Conservation (phyloP, 441 rosid species). For the Viola pubescens region DNA sequence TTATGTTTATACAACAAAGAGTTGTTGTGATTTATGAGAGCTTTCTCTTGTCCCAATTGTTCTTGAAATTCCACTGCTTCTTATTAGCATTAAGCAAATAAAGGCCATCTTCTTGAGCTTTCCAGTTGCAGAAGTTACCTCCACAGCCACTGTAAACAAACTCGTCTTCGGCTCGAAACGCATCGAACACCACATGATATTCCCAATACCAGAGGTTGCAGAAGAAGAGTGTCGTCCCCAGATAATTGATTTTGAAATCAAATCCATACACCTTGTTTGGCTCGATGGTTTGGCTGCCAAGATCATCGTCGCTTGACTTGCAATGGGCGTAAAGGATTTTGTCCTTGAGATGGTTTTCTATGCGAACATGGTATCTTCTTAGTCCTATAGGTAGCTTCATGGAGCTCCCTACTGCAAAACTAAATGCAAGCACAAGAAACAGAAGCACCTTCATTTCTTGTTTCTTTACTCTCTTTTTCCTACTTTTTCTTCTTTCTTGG, state of each 20-base stretch:
- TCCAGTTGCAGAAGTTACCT: slow-evolving; percentile 22
- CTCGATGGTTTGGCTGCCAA: neutral
- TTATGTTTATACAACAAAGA: too few relatives aligned
- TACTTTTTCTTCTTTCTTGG: too few relatives aligned
- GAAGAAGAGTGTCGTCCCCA: slow-evolving; percentile 6
- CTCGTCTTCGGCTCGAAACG: slow-evolving; percentile 5
- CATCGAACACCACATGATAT: slow-evolving; percentile 1
- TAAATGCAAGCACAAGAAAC: too few relatives aligned
- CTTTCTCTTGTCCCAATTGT: slow-evolving; percentile 5
- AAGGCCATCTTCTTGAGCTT: slow-evolving; percentile 23
- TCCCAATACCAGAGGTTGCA: neutral
- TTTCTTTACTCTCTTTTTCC: too few relatives aligned
- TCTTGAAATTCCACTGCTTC: neutral
- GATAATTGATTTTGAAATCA: slow-evolving; percentile 2
- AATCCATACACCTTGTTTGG: neutral
- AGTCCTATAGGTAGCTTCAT: too few relatives aligned
- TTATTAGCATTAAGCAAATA: neutral
- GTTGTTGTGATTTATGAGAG: too few relatives aligned
- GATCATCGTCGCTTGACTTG: slow-evolving; percentile 8
- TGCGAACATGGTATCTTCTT: too few relatives aligned
- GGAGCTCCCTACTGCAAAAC: too few relatives aligned
- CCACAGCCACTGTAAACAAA: slow-evolving; percentile 18
- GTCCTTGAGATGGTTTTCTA: neutral
- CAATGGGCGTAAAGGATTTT: slow-evolving; percentile 6
- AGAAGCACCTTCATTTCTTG: too few relatives aligned